Evolutionary conservation across 2,329 filamentous ascomycete species (phyloP).

Genomic region (Cytospora schulzeri): DNA sequence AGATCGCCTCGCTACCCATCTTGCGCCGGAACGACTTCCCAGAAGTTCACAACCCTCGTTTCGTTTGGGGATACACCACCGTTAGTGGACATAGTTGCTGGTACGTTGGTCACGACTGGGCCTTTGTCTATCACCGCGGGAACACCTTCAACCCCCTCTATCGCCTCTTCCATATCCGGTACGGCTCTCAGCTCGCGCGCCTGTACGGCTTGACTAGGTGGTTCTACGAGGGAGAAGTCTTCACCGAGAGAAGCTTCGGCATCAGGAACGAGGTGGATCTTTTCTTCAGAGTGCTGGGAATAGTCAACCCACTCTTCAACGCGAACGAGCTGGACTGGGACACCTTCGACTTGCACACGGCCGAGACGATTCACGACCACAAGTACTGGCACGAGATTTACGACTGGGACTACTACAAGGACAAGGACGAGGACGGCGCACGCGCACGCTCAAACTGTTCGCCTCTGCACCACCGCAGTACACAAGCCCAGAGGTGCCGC

Average conservation of each 20-base stretch:
- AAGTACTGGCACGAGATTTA: neutral
- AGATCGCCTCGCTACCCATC: neutral
- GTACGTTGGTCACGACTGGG: neutral
- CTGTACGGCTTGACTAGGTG: neutral
- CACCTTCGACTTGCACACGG: neutral
- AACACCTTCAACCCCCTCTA: slow-evolving; percentile 1
- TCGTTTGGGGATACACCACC: neutral
- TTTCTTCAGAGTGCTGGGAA: neutral
- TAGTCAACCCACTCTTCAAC: neutral
- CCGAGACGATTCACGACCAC: neutral
- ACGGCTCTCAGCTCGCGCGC: neutral
- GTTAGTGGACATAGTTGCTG: slow-evolving; percentile 1
- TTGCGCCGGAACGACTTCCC: neutral
- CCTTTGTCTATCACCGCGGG: neutral
- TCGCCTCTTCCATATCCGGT: slow-evolving; percentile 3
- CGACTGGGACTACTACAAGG: neutral
- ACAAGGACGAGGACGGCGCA: no score
- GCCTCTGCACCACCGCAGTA: neutral
- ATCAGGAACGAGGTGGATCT: neutral
- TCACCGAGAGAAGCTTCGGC: neutral
- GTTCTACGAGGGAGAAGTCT: neutral
- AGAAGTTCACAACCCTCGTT: neutral
- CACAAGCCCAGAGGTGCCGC: neutral
- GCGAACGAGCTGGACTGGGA: neutral
- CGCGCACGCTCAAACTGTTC: neutral